Conservation (phyloP, 148 eudicot genomes). For the Camellia japonica region DNA sequence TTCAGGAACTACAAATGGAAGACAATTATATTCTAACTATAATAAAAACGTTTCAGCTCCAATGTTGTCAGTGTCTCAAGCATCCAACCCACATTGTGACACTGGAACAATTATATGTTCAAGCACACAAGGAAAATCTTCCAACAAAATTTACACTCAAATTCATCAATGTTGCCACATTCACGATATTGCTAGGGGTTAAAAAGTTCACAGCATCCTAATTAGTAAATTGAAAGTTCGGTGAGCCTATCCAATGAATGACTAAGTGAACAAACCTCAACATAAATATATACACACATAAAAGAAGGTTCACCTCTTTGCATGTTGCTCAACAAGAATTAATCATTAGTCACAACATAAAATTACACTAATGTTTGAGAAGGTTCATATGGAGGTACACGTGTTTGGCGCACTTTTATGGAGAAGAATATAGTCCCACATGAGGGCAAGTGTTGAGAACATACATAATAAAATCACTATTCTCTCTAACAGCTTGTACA, state of each 20-base stretch:
- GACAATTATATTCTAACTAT: not conserved
- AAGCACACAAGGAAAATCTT: not conserved
- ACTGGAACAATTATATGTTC: not conserved
- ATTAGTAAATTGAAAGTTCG: not conserved
- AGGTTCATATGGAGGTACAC: not conserved
- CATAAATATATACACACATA: not conserved
- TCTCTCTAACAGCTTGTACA: too few relatives aligned
- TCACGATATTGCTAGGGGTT: not conserved
- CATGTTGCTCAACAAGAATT: too few relatives aligned
- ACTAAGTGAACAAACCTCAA: not conserved
- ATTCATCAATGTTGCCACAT: not conserved
- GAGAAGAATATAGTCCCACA: too few relatives aligned
- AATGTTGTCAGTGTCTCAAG: not conserved
- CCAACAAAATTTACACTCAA: constrained; percentile 7
- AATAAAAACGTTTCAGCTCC: not conserved
- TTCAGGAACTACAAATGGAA: constrained; percentile 1
- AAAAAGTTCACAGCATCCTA: not conserved
- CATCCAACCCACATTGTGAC: not conserved
- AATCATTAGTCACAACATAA: not conserved
- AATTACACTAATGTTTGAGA: not conserved
- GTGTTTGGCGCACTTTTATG: too few relatives aligned
- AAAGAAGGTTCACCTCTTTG: not conserved
- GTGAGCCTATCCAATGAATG: not conserved
- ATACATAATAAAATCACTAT: too few relatives aligned
- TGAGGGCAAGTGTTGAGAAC: too few relatives aligned